Percentiles rank a stretch among this genome's conserved stretches.
These are phyloP conservation scores for Rosa hybrid DNA, from an alignment of 331 rosid genomes.

Conservation along the genomic window DNA sequence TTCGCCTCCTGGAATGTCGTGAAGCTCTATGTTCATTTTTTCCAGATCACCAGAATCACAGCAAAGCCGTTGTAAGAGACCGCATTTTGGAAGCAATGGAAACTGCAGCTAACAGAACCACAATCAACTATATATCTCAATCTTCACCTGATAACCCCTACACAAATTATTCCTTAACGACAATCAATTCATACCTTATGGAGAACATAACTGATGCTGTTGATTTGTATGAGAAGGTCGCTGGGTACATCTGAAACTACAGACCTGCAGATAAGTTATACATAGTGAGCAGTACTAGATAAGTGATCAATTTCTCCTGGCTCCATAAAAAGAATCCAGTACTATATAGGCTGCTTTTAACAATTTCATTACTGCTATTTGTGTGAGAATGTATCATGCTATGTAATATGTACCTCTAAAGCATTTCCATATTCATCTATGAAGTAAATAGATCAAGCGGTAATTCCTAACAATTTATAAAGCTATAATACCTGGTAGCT, in stretches of 20 bases:
- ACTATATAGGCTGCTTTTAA: neutral
- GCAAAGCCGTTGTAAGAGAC: constrained; percentile 84
- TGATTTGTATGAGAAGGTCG: constrained; percentile 71
- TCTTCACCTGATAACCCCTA: neutral
- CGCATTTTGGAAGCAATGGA: constrained; percentile 79
- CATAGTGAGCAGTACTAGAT: neutral
- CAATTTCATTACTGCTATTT: neutral
- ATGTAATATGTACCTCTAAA: neutral
- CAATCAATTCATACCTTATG: constrained; percentile 61
- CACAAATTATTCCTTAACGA: neutral
- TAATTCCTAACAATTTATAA: neutral
- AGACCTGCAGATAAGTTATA: constrained; percentile 48
- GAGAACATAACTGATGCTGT: constrained; percentile 62
- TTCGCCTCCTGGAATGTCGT: constrained; percentile 92
- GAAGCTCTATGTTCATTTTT: constrained; percentile 60
- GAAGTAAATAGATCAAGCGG: neutral
- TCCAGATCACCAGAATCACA: constrained; percentile 55
- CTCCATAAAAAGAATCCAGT: neutral
- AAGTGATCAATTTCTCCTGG: neutral
- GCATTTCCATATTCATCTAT: neutral
- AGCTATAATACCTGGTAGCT: constrained; percentile 70
- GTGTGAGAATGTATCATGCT: neutral
- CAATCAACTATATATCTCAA: constrained; percentile 29
- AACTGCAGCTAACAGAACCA: constrained; percentile 72
- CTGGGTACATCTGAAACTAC: constrained; percentile 71